Evolutionary conservation across 2,329 filamentous ascomycete species (phyloP).

Genomic region (Penicillium corylophilum): DNA sequence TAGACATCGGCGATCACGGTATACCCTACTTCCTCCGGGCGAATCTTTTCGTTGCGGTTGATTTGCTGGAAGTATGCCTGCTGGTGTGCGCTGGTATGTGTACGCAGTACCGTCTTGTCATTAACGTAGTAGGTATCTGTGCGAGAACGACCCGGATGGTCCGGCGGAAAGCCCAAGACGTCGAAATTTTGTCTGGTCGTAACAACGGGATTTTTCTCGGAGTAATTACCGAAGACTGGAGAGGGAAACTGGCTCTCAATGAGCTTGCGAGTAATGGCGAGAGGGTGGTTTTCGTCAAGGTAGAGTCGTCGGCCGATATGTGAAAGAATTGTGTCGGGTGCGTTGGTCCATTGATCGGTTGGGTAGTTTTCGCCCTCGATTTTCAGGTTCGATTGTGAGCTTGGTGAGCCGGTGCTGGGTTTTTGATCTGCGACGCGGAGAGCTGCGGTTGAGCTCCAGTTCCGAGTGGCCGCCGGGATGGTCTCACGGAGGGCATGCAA

Average conservation of each 20-base stretch:
- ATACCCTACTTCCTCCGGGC: conserved; percentile 63
- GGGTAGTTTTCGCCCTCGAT: conserved; percentile 65
- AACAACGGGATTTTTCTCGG: conserved; percentile 78
- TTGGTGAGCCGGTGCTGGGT: not conserved
- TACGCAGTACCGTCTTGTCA: conserved; percentile 76
- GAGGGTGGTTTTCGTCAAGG: conserved; percentile 83
- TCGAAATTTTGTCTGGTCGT: conserved; percentile 89
- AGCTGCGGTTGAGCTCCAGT: conserved; percentile 36
- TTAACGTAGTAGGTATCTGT: conserved; percentile 98
- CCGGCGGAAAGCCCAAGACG: conserved; percentile 82
- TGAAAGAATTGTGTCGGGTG: conserved; percentile 70
- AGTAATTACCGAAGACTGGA: conserved; percentile 73
- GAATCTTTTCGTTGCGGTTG: conserved; percentile 40
- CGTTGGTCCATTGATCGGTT: conserved; percentile 82
- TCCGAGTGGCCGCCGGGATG: conserved; percentile 17
- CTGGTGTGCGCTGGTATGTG: conserved; percentile 95
- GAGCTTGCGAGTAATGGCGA: conserved; percentile 85
- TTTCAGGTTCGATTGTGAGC: conserved; percentile 37
- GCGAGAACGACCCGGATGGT: conserved; percentile 82
- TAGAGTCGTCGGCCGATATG: conserved; percentile 79
- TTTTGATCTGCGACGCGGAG: conserved; percentile 22
- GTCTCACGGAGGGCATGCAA: conserved; percentile 17
- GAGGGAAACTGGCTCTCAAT: conserved; percentile 84
- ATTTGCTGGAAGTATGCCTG: conserved; percentile 73
- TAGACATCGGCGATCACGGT: conserved; percentile 95